Base-by-base conservation (phyloP, 2,329 filamentous ascomycete species). In the Neonectria faginata region DNA sequence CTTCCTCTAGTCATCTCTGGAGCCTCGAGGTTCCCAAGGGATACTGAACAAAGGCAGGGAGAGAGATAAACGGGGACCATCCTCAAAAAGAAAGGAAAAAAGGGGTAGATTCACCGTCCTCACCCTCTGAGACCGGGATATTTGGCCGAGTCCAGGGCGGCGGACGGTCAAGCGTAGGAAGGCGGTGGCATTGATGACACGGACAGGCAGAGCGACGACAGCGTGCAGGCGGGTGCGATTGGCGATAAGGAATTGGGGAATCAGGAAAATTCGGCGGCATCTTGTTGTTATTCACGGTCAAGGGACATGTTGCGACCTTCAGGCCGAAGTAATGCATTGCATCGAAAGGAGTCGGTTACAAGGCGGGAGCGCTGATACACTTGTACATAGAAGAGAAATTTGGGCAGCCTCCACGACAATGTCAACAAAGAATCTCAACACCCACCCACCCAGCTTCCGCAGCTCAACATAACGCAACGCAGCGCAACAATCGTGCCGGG, bases 321-420 rank as follows among this genome's bases (percentile, higher is more conserved):
- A 59, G 67, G 60, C 68, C 69, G 68, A 68, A 72, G 67, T 72
- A 73, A 62, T 67, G 69, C 71, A 73, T 73, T 70, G 71, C 71
- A 73, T 73, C 61, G 68, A 65, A 68, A 70, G 71, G 71, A 73
- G 71, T 73, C 71, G 68, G 70, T 70, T 70, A 67, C 67, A 67
- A 54, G 67, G 67, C 63, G 65, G 69, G 70, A 73, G 70, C 70
- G 70, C 67, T 73, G 67, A 71, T 69, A 69, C 68, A 67, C 64
- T 50, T 70, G 70, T 73, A 73, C 70, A 73, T 72, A 72, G 70
- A 71, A 67, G n/a, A 67, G 61, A 64, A 65, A 63, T 31, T 45
- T 69, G 66, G 66, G 70, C 65, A 68, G 68, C 51, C 64, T 72
- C 67, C 60, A 31, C 57, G 60, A 64, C 42, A 57, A 61, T 47